Evolutionary conservation across 129 eudicot species (phyloP).

Genomic region (Arctium minus): DNA sequence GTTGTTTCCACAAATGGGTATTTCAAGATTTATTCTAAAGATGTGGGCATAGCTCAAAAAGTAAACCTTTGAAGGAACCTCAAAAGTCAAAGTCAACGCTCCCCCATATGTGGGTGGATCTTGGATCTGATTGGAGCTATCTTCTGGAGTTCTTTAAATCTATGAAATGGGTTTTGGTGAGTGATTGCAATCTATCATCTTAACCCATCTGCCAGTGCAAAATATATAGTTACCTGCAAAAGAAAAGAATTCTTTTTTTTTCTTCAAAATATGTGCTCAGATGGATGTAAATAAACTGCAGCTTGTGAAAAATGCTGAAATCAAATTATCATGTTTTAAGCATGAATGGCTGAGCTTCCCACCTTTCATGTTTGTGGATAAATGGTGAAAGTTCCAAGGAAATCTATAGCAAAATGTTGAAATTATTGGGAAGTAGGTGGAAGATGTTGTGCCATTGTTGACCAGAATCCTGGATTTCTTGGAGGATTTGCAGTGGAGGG

Average conservation of each 20-base stretch:
- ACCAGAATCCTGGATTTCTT: neutral
- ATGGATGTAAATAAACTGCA: slow-evolving; percentile 1
- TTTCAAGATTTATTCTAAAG: neutral
- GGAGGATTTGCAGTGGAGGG: neutral
- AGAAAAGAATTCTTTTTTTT: neutral
- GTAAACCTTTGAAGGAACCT: slow-evolving; percentile 14
- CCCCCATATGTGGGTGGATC: slow-evolving; percentile 43
- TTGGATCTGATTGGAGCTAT: slow-evolving; percentile 13
- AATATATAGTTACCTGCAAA: neutral
- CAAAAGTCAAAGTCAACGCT: slow-evolving; percentile 42
- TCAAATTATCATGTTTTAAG: neutral
- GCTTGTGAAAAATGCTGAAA: slow-evolving; percentile 1
- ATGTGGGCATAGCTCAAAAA: slow-evolving; percentile 7
- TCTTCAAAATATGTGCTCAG: slow-evolving; percentile 4
- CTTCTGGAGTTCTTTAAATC: slow-evolving; percentile 2
- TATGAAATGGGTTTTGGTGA: slow-evolving; percentile 20
- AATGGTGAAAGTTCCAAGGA: slow-evolving; percentile 21
- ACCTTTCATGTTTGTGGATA: slow-evolving; percentile 12
- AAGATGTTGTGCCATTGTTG: slow-evolving; percentile 28
- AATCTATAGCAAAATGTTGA: slow-evolving; percentile 11
- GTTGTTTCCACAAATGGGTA: slow-evolving; percentile 20
- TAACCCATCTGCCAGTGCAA: slow-evolving; percentile 10
- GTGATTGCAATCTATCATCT: neutral
- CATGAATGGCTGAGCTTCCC: neutral
- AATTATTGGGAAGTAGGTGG: slow-evolving; percentile 9